A percentile compares a stretch with the other conserved stretches of the same genome.
Conservation (phyloP, 148 eudicot genomes). For the Camellia lanceoleosa region DNA sequence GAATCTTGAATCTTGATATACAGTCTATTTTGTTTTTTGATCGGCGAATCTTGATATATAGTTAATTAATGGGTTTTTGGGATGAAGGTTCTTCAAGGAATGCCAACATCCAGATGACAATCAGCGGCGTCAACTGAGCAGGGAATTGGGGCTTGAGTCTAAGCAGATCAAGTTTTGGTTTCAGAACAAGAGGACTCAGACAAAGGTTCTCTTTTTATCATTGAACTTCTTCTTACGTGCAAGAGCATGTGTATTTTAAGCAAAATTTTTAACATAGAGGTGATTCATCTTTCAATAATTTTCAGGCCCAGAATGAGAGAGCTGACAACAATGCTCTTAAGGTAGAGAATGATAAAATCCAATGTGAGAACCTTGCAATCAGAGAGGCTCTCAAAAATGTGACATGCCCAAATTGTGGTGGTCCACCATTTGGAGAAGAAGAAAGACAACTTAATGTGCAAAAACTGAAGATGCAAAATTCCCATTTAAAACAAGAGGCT, state of each 20-base stretch:
- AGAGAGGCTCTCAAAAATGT: constrained; percentile 11
- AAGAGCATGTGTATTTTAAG: not conserved
- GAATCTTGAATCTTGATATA: too few species aligned
- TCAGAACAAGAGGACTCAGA: constrained; percentile 60
- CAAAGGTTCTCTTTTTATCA: constrained; percentile 31
- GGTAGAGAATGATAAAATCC: constrained; percentile 9
- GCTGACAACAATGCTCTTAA: constrained; percentile 4
- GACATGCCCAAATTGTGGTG: constrained; percentile 11
- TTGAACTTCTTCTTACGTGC: not conserved
- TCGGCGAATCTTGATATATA: too few species aligned
- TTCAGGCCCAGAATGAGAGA: constrained; percentile 17
- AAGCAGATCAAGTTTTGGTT: constrained; percentile 53
- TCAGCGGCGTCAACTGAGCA: constrained; percentile 40
- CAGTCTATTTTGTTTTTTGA: too few species aligned
- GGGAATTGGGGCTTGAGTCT: constrained; percentile 43
- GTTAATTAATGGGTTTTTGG: not conserved
- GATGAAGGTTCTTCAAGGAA: constrained; percentile 34
- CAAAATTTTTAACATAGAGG: not conserved
- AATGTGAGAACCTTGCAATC: constrained; percentile 12
- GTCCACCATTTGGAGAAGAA: constrained; percentile 5
- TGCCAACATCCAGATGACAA: constrained; percentile 39
- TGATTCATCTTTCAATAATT: not conserved
- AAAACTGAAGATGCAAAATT: constrained; percentile 12
- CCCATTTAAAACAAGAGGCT: constrained; percentile 16
- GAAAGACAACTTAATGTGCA: constrained; percentile 8